Conservation (phyloP, 1,284 basidiomycete genomes). For the Puccinia horiana region DNA sequence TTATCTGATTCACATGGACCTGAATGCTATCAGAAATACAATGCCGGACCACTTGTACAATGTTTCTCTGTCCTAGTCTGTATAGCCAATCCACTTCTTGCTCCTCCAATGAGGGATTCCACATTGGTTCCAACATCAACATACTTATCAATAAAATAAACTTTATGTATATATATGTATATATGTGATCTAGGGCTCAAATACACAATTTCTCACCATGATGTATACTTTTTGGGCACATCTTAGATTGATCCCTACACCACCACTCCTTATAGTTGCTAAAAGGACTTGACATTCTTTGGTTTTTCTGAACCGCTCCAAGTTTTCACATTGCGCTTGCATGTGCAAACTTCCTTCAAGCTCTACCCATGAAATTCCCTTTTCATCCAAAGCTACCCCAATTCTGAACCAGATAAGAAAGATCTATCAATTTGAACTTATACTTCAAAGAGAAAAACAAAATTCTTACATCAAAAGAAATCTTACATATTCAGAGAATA, state of each 20-base stretch:
- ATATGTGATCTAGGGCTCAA: background rate
- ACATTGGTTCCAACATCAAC: background rate
- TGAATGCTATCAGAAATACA: too few species aligned
- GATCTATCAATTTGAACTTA: background rate
- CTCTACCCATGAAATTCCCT: background rate
- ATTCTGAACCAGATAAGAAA: background rate
- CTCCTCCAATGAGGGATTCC: too few species aligned
- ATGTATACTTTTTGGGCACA: background rate
- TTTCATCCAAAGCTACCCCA: background rate
- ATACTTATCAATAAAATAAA: background rate
- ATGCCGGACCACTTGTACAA: background rate
- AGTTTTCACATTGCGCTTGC: background rate
- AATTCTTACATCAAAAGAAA: background rate
- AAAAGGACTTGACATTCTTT: too few species aligned
- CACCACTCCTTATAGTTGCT: too few species aligned
- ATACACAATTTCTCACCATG: constrained; percentile 5
- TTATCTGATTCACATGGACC: constrained; percentile 8
- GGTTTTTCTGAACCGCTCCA: background rate
- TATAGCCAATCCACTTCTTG: constrained; percentile 2
- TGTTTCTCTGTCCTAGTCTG: background rate
- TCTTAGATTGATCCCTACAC: background rate
- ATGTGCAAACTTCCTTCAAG: background rate
- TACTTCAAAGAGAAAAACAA: background rate
- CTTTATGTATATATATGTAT: too few species aligned
- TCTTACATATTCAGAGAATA: background rate